Conservation (phyloP, 176 grass and related monocot genomes). For the Rhynchospora breviuscula region DNA sequence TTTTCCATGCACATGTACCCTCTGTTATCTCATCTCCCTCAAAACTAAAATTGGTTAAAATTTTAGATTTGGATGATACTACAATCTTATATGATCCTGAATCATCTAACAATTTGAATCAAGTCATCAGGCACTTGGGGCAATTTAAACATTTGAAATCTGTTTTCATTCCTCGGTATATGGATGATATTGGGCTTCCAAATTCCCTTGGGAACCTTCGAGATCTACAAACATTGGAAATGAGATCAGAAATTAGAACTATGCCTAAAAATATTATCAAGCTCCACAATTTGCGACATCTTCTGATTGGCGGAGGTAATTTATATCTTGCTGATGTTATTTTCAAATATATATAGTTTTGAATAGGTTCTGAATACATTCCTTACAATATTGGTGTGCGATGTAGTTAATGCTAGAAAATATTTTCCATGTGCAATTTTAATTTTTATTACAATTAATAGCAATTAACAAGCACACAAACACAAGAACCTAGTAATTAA, state of each 20-base stretch:
- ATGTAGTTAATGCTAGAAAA: no score
- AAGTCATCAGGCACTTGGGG: no score
- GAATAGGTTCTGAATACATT: no score
- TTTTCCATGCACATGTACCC: constrained; percentile 13
- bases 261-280: not conserved
- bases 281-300: constrained; percentile 30
- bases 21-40: not conserved
- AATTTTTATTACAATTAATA: no score
- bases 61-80: constrained; percentile 33
- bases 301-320: not conserved
- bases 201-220: constrained; percentile 33
- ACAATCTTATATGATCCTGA: no score
- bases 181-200: not conserved
- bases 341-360: not conserved
- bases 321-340: not conserved
- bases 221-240: constrained; percentile 27
- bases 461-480: no score
- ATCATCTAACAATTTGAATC: no score
- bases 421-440: no score
- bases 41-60: constrained; percentile 22
- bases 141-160: constrained; percentile 25
- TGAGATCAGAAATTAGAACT: not conserved
- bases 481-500: no score
- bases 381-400: no score
- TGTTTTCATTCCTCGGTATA: not conserved